phyloP scores from a whole-genome alignment of 2,329 filamentous ascomycete species.

The Chaetomium strumarium region DNA sequence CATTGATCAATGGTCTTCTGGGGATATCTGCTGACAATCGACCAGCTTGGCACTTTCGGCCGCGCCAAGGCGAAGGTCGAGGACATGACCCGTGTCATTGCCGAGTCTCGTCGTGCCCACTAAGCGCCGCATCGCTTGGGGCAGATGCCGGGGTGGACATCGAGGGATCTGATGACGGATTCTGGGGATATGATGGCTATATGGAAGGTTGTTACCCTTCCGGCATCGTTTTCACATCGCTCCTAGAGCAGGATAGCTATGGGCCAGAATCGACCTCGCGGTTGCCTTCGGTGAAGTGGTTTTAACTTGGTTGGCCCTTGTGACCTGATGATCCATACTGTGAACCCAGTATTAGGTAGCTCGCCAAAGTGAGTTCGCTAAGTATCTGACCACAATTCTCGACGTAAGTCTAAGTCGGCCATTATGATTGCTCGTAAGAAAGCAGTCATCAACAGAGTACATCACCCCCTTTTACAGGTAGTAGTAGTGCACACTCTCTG shows the following conservation, averaged over 20 bases:
- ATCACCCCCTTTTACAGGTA: too few relatives aligned
- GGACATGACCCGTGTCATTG: conserved; percentile 96
- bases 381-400: too few relatives aligned
- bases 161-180: conserved; percentile 15
- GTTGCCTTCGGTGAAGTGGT: conserved; percentile 7
- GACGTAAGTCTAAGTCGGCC: too few relatives aligned
- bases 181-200: conserved; percentile 10
- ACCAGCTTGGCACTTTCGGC: conserved; percentile 94
- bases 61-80: conserved; percentile 99
- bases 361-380: background rate
- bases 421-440: too few relatives aligned
- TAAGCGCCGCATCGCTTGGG: conserved; percentile 34
- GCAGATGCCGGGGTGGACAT: conserved; percentile 5
- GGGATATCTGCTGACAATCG: conserved; percentile 7
- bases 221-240: conserved; percentile 5
- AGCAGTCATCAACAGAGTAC: too few relatives aligned
- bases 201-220: background rate
- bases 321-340: background rate
- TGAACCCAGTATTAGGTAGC: background rate
- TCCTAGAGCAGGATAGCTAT: conserved; percentile 3
- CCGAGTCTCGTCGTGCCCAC: conserved; percentile 76
- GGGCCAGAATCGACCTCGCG: conserved; percentile 20
- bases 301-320: background rate
- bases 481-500: too few relatives aligned
- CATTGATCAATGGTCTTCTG: conserved; percentile 22